These are phyloP conservation scores for Tolypocladium nubicola DNA, from an alignment of 2,329 filamentous ascomycete genomes.

Conservation along the genomic window DNA sequence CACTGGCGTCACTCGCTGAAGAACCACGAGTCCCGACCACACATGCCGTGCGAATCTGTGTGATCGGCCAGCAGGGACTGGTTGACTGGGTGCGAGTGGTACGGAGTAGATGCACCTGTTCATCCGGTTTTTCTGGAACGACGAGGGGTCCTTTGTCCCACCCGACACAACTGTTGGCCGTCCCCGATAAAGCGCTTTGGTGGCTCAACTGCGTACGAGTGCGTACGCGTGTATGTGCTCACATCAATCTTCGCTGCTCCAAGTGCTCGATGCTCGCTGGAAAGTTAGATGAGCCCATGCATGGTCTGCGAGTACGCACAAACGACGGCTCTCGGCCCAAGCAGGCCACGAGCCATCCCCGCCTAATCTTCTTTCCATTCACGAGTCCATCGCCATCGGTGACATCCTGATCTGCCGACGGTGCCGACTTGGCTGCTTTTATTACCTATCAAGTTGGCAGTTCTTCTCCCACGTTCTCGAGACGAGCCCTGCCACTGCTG, in stretches of 20 bases:
- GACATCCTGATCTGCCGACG: not conserved
- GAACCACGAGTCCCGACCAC: not conserved
- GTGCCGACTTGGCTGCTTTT: not conserved
- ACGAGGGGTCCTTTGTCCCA: not conserved
- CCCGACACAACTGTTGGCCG: not conserved
- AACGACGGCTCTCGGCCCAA: too few species aligned
- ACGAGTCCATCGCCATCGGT: not conserved
- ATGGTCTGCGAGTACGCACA: too few species aligned
- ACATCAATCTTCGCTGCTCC: not conserved
- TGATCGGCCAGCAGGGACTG: not conserved
- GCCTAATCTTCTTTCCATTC: not conserved
- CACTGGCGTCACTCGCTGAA: not conserved
- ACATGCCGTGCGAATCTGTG: not conserved
- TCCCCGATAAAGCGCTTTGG: not conserved
- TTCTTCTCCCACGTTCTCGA: not conserved
- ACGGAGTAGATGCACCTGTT: not conserved
- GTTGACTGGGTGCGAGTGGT: not conserved
- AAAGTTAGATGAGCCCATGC: not conserved
- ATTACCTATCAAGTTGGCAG: not conserved
- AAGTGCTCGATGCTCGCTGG: not conserved
- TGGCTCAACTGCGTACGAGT: not conserved
- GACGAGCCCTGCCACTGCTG: not conserved
- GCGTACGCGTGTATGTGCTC: not conserved
- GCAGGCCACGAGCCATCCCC: not conserved
- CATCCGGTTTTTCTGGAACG: not conserved